Evolutionary conservation across 2,329 filamentous ascomycete species (phyloP), one percentile per base, ranked within the genome.

Genomic region (Seiridium unicorne): DNA sequence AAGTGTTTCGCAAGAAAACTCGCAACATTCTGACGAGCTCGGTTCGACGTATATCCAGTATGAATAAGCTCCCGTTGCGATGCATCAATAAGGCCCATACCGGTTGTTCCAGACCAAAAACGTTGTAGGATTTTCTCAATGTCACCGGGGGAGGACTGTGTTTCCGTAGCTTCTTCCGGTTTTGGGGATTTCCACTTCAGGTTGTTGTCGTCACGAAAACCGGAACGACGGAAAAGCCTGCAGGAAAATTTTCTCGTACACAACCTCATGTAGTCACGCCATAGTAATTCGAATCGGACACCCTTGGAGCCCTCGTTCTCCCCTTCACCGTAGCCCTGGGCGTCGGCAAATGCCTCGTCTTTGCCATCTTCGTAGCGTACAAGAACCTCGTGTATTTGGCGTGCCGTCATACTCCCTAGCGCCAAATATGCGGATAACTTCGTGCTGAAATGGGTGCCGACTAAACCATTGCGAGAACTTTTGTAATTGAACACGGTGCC

Each of bases 251-350:
- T 93, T 38, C 82, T 81, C 5, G 86, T 88, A 69, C 89, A 92
- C 0, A 94, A 81, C 1, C 89, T 82, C 88, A 94, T 92, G 68
- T 93, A 94, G 68, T 94, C 91, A 46, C 91, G 79, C 90, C 89
- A 92, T 0, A 94, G 73, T 0, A 95, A 77, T 68, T 94, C 90
- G 59, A 91, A 88, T 0, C 91, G 84, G 1, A 94, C 82, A 0
- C 81, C 84, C 40, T 83, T 83, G 0, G 89, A 92, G 0, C 91
- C 90, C 36, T 85, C 84, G 56, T 89, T 93, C 70, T 93, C 88
- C 0, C 90, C 90, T 55, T 86, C 73, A 0, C 86, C 89, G 60
- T 87, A 93, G 0, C 89, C 89, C 1, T 74, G 61, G 0, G 78
- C 78, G 0, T 73, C 67, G 35, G 77, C 68, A 51, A 79, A 78